These are phyloP conservation scores for Boechera divaricarpa DNA, from an alignment of 345 rosid genomes.

Conservation along the genomic window DNA sequence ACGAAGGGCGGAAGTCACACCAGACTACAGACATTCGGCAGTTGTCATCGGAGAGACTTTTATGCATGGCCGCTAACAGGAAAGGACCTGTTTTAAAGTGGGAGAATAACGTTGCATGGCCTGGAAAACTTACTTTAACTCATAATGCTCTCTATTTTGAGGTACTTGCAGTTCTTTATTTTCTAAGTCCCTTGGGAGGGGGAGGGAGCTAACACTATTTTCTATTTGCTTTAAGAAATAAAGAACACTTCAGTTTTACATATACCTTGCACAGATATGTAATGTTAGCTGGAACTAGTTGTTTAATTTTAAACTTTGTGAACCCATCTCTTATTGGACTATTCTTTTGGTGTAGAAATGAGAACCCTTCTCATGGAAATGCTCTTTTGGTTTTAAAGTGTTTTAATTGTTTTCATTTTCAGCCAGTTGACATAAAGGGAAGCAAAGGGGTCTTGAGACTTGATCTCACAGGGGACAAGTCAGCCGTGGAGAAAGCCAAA, in stretches of 20 bases:
- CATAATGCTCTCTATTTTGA: conserved; percentile 90
- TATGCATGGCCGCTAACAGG: conserved; percentile 82
- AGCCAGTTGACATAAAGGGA: conserved; percentile 69
- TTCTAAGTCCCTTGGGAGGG: background rate
- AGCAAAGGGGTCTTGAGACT: conserved; percentile 64
- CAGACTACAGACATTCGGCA: conserved; percentile 57
- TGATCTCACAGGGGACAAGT: conserved; percentile 69
- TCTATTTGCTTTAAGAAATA: background rate
- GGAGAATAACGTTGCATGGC: conserved; percentile 96
- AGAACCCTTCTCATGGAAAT: conserved; percentile 6
- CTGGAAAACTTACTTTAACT: conserved; percentile 85
- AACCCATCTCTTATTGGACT: background rate
- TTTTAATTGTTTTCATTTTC: conserved; percentile 34
- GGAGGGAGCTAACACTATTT: background rate
- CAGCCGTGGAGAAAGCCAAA: conserved; percentile 74
- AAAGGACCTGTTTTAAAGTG: conserved; percentile 93
- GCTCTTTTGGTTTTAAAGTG: conserved; percentile 9
- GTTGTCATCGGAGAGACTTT: conserved; percentile 66
- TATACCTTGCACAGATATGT: conserved; percentile 1
- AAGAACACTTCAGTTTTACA: background rate
- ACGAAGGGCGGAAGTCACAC: conserved; percentile 75
- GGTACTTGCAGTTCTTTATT: conserved; percentile 52
- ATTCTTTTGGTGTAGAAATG: conserved; percentile 11
- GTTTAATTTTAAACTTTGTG: background rate
- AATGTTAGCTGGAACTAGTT: conserved; percentile 20